These are phyloP conservation scores for Cercis canadensis DNA, from an alignment of 306 rosid species.

Conservation along the genomic window DNA sequence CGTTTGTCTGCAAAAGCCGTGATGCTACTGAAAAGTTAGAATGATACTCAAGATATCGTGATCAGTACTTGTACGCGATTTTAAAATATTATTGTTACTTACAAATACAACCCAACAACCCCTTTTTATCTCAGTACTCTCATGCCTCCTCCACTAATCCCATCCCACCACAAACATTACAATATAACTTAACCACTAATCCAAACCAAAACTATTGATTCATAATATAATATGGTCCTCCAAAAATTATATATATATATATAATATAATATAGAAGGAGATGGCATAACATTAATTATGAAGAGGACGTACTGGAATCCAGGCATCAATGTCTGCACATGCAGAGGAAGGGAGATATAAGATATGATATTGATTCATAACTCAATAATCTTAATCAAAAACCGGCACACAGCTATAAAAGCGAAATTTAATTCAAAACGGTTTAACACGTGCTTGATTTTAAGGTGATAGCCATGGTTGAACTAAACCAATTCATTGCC, in stretches of 20 bases:
- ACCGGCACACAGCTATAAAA: neutral
- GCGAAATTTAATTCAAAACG: slow-evolving; percentile 2
- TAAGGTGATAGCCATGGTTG: neutral
- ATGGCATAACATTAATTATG: too few species aligned
- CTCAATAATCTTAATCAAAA: neutral
- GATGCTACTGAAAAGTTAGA: slow-evolving; percentile 6
- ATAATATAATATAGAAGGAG: too few species aligned
- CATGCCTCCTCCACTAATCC: slow-evolving; percentile 2
- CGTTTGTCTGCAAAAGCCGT: slow-evolving; percentile 4
- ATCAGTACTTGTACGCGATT: slow-evolving; percentile 13
- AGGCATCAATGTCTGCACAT: slow-evolving; percentile 39
- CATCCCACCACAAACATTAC: too few species aligned
- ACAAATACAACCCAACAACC: slow-evolving; percentile 37
- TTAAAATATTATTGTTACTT: slow-evolving; percentile 1
- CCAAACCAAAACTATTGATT: too few species aligned
- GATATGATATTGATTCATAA: too few species aligned
- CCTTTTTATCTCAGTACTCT: slow-evolving; percentile 5
- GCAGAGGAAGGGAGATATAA: neutral
- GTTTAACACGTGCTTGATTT: slow-evolving; percentile 3
- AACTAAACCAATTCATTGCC: neutral
- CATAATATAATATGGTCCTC: too few species aligned
- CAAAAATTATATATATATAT: too few species aligned
- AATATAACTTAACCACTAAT: too few species aligned
- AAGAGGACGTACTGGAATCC: too few species aligned
- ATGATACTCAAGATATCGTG: slow-evolving; percentile 5